A percentile compares a stretch with the other conserved stretches of the same genome.
Conservation (phyloP, 257 asterid genomes). For the Gardenia jasminoides region DNA sequence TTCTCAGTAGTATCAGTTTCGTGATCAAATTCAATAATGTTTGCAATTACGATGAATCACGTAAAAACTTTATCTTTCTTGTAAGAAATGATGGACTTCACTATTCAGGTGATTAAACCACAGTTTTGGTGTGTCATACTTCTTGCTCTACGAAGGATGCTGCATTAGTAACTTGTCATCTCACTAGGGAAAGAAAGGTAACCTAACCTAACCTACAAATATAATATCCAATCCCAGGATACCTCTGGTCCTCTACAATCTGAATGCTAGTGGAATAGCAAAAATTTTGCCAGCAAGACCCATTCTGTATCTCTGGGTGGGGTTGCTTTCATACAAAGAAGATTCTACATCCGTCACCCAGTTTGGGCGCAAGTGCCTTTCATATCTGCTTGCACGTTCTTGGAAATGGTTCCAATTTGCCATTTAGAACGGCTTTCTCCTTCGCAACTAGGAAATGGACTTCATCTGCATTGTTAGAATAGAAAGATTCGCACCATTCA, state of each 20-base stretch:
- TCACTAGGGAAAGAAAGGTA: constrained; percentile 8
- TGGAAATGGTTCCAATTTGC: constrained; percentile 14
- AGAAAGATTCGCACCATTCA: neutral
- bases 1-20: neutral
- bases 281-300: constrained; percentile 1
- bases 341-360: constrained; percentile 13
- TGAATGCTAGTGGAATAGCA: neutral
- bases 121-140: neutral
- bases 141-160: constrained; percentile 4
- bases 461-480: neutral
- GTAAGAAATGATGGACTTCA: neutral
- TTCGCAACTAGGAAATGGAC: constrained; percentile 1
- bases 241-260: neutral
- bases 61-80: neutral
- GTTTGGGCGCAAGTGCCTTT: constrained; percentile 8
- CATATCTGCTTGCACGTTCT: constrained; percentile 10
- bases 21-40: neutral
- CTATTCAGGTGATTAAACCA: neutral
- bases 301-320: constrained; percentile 10
- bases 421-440: constrained; percentile 19
- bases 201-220: too few species aligned
- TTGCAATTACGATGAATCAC: neutral
- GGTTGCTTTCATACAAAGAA: constrained; percentile 14
- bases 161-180: neutral
- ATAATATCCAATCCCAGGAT: constrained; percentile 1